Conservation (phyloP, 192 early-diverging fungal species). For the Linnemannia hyalina region DNA sequence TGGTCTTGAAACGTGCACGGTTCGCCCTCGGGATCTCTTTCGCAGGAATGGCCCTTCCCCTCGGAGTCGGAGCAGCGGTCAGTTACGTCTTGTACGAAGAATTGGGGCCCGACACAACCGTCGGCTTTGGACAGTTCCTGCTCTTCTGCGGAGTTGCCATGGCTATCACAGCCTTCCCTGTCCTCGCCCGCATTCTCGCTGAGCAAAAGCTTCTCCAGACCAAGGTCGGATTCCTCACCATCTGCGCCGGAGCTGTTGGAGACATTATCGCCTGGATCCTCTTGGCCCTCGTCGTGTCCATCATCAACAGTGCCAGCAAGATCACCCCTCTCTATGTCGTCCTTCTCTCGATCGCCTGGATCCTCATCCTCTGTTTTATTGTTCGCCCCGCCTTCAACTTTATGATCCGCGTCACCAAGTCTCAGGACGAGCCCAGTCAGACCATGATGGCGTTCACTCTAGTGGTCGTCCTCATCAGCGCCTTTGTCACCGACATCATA, state of each 20-base stretch:
- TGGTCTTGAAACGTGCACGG: conserved; percentile 67
- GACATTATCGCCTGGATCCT: conserved; percentile 90
- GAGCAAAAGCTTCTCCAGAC: conserved; percentile 88
- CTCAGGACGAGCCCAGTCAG: conserved; percentile 67
- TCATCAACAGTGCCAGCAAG: conserved; percentile 80
- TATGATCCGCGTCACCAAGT: conserved; percentile 63
- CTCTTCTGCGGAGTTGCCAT: conserved; percentile 56
- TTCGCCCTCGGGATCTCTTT: conserved; percentile 76
- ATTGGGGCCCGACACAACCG: conserved; percentile 43
- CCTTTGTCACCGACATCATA: conserved; percentile 86
- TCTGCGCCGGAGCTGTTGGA: conserved; percentile 88
- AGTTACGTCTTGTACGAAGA: conserved; percentile 54
- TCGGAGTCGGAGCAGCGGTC: conserved; percentile 66
- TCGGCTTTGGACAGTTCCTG: conserved; percentile 51
- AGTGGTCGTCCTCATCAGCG: conserved; percentile 73
- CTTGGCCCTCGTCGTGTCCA: conserved; percentile 86
- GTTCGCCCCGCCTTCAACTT: conserved; percentile 74
- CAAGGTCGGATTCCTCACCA: conserved; percentile 82
- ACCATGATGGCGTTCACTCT: conserved; percentile 82
- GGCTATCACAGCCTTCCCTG: conserved; percentile 81
- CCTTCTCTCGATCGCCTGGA: conserved; percentile 76
- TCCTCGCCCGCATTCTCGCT: conserved; percentile 93
- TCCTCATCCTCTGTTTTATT: conserved; percentile 75
- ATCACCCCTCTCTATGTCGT: conserved; percentile 88
- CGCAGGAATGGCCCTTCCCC: conserved; percentile 86